These are phyloP conservation scores for Acacia concinna DNA, from an alignment of 331 rosid species.

Conservation along the genomic window DNA sequence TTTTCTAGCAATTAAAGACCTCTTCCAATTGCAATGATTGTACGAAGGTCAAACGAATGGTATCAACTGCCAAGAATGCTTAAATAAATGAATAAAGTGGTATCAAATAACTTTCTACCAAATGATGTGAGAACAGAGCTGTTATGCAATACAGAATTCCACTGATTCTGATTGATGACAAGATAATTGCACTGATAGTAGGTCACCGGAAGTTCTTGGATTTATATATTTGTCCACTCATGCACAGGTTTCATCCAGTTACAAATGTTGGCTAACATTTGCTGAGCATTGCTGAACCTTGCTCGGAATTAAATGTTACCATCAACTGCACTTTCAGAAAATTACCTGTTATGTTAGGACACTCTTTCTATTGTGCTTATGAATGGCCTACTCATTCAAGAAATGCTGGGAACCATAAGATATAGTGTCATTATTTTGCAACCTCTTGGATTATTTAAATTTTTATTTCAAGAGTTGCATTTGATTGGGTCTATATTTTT, in stretches of 20 bases:
- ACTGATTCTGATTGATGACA: background rate
- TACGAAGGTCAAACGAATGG: background rate
- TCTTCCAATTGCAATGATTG: conserved; percentile 6
- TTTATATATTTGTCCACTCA: background rate
- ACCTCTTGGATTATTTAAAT: background rate
- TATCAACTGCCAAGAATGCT: background rate
- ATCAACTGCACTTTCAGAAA: background rate
- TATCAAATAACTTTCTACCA: conserved; percentile 1
- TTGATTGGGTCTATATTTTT: conserved; percentile 30
- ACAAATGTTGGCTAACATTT: conserved; percentile 2
- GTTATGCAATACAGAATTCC: conserved; percentile 11
- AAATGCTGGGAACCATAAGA: background rate
- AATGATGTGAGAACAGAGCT: conserved; percentile 1
- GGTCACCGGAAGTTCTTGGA: background rate
- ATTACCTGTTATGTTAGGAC: background rate
- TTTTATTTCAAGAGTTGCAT: background rate
- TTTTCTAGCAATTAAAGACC: background rate
- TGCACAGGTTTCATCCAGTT: background rate
- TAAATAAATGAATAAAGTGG: background rate
- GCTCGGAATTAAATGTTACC: conserved; percentile 26
- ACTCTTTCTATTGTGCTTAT: background rate
- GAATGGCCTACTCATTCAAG: background rate
- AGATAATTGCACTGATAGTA: conserved; percentile 11
- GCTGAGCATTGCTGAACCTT: conserved; percentile 4
- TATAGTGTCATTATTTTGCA: background rate